Base-by-base conservation (phyloP, 2,329 filamentous ascomycete genomes). In the Fusarium sp. region DNA sequence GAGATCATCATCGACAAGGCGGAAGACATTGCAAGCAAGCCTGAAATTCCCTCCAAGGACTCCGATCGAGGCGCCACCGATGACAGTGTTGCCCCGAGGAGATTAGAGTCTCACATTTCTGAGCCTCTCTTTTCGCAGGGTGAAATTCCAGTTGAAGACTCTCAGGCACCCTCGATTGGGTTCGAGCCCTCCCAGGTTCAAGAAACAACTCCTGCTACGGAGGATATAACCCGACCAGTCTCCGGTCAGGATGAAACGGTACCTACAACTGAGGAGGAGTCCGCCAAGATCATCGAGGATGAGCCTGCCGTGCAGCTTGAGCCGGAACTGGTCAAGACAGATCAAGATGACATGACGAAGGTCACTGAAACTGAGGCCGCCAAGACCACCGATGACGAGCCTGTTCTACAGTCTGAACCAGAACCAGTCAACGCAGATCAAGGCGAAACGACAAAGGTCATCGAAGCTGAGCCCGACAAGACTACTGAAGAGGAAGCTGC, bases 91-190 rank as follows among this genome's bases (percentile, higher is more conserved):
- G 40, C 23, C 10, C 54, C 43, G 6, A 47, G 48, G 18, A 54
- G 62, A 31, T 62, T 77, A 4, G 65, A 76, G 36, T 66, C 73
- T 10, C 61, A 73, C 11, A 34, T 75, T 15, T 79, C 78, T 12
- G 78, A 79, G 60, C 75, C 75, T 10, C 65, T 80, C 10, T 79
- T 79, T 44, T 75, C 77, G 6, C 78, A 81, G 54, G 74, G 65
- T n/a, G 74, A 78, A 27, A 50, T 43, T 15, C 69, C 73, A 15
- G 15, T 71, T 18, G 73, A 77, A 23, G 62, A 71, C 34, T 75
- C 75, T 4, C 76, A 79, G 59, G 66, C 66, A 31, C 63, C 54
- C 15, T 51, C 65, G n/a, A 60, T 64, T 18, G 73, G 64, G 15
- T 36, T 62, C 16, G 71, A 75, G 27, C 53, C 74, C 30, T 73